Conservation (phyloP, 495 filamentous ascomycete species). For the Melanomma pulvis-pyrius region DNA sequence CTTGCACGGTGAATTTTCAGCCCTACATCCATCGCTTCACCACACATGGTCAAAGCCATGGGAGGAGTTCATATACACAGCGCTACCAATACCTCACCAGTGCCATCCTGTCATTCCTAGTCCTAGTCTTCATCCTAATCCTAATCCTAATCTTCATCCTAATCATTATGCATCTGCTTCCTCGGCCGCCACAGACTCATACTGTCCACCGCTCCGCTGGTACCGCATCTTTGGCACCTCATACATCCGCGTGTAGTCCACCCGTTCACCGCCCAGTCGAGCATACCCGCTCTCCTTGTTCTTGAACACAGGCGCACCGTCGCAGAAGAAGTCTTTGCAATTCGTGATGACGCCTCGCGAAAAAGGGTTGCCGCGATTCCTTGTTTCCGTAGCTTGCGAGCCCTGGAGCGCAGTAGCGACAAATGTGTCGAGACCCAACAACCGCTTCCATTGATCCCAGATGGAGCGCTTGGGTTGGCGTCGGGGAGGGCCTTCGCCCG, state of each 20-base stretch:
- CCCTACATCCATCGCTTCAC: no score
- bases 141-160: no score
- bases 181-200: slow-evolving; percentile 36
- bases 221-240: slow-evolving; percentile 68
- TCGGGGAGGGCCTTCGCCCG: slow-evolving; percentile 41
- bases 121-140: no score
- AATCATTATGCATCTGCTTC: slow-evolving; percentile 19
- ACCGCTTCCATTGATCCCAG: slow-evolving; percentile 74
- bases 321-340: slow-evolving; percentile 96
- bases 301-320: slow-evolving; percentile 80
- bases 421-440: slow-evolving; percentile 90
- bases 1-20: slow-evolving; percentile 1
- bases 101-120: background rate
- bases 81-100: background rate
- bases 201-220: slow-evolving; percentile 32
- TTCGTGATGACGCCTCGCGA: slow-evolving; percentile 79
- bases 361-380: slow-evolving; percentile 73
- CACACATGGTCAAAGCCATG: no score
- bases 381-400: slow-evolving; percentile 64
- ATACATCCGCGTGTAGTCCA: slow-evolving; percentile 90
- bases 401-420: slow-evolving; percentile 63
- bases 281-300: slow-evolving; percentile 71
- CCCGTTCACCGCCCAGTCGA: slow-evolving; percentile 71
- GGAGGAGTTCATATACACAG: background rate
- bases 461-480: slow-evolving; percentile 57